Evolutionary conservation across 2,329 filamentous ascomycete genomes (phyloP).

Genomic region (Tolypocladium nubicola): DNA sequence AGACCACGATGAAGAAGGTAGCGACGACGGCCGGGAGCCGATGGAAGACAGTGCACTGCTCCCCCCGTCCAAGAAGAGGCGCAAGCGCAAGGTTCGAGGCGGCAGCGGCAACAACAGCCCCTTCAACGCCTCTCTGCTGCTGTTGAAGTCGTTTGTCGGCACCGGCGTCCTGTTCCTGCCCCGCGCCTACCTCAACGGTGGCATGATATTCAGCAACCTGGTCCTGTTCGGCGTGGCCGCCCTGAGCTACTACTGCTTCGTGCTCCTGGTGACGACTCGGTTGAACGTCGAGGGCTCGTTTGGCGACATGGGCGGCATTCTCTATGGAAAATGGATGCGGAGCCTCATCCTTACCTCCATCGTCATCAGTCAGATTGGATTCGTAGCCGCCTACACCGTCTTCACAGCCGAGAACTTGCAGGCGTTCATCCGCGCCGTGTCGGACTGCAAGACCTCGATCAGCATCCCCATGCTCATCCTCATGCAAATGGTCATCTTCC

Average conservation of each 20-base stretch:
- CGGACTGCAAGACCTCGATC: conserved; percentile 75
- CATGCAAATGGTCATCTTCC: conserved; percentile 90
- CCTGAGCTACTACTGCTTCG: conserved; percentile 95
- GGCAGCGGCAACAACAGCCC: conserved; percentile 68
- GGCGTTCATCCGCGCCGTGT: conserved; percentile 86
- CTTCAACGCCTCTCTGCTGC: conserved; percentile 68
- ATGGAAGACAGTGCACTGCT: conserved; percentile 82
- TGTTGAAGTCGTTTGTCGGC: conserved; percentile 96
- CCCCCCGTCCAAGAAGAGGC: conserved; percentile 60
- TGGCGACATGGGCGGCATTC: conserved; percentile 85
- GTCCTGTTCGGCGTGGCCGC: conserved; percentile 78
- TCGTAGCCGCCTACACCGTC: conserved; percentile 90
- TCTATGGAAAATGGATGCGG: conserved; percentile 88
- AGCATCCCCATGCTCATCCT: conserved; percentile 84
- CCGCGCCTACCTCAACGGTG: conserved; percentile 87
- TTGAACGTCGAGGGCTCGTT: conserved; percentile 87
- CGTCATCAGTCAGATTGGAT: conserved; percentile 90
- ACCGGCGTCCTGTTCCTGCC: conserved; percentile 92
- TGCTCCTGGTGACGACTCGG: conserved; percentile 79
- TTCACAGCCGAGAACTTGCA: conserved; percentile 95
- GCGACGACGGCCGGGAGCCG: conserved; percentile 63
- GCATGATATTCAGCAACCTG: conserved; percentile 92
- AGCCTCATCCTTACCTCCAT: conserved; percentile 82
- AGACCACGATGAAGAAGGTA: conserved; percentile 50
- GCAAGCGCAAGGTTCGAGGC: conserved; percentile 65